Evolutionary conservation across 192 early-diverging fungal genomes (phyloP).

Genomic region (Podila verticillata): DNA sequence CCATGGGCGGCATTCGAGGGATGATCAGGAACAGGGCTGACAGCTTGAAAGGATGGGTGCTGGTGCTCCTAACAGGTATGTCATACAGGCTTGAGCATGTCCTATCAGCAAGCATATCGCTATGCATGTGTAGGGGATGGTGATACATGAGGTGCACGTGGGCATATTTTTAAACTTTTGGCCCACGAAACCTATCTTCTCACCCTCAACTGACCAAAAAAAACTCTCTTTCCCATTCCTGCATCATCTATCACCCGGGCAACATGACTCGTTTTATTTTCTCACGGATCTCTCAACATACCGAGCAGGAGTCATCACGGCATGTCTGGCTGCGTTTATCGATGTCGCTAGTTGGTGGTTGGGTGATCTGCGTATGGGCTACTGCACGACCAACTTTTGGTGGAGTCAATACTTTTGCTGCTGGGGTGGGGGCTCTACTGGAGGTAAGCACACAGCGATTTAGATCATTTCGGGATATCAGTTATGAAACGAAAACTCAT

Average conservation of each 20-base stretch:
- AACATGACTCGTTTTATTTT: not conserved
- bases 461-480: too few relatives aligned
- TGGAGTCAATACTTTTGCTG: conserved; percentile 87
- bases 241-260: not conserved
- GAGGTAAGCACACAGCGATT: conserved; percentile 21
- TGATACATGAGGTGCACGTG: too few relatives aligned
- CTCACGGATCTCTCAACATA: not conserved
- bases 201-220: too few relatives aligned
- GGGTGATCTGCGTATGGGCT: conserved; percentile 84
- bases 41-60: conserved; percentile 86
- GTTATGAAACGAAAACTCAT: not conserved
- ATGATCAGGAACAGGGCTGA: conserved; percentile 71
- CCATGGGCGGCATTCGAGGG: conserved; percentile 65
- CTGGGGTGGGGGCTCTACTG: conserved; percentile 68
- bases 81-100: not conserved
- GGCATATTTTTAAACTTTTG: too few relatives aligned
- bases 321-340: conserved; percentile 73
- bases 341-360: conserved; percentile 84
- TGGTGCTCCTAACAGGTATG: conserved; percentile 72
- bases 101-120: not conserved
- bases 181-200: too few relatives aligned
- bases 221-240: too few relatives aligned
- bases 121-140: not conserved
- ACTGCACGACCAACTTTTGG: conserved; percentile 79
- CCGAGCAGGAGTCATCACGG: conserved; percentile 56